Percentiles rank a stretch among this genome's conserved stretches.
Evolutionary conservation across 2,329 filamentous ascomycete genomes (phyloP).

Genomic region (Ascochyta viciae-villosae): DNA sequence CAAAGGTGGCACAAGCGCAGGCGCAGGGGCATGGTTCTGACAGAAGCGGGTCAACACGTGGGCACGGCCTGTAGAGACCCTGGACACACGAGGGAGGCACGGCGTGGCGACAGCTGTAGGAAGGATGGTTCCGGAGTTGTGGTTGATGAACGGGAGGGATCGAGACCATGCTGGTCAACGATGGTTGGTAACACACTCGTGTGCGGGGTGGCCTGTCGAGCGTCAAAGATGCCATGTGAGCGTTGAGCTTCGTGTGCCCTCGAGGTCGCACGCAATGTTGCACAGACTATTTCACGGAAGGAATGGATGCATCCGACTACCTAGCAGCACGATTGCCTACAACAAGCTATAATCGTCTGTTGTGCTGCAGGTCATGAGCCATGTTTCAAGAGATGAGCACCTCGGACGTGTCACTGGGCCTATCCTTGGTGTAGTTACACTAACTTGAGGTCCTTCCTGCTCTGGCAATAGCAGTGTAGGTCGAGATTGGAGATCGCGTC

Average conservation of each 20-base stretch:
- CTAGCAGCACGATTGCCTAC: neutral
- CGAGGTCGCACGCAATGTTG: neutral
- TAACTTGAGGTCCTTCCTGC: constrained; percentile 11
- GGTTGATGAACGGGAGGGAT: constrained; percentile 19
- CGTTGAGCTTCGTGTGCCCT: neutral
- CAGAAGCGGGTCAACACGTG: constrained; percentile 17
- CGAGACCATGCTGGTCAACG: neutral
- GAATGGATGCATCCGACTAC: neutral
- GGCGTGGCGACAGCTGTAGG: constrained; percentile 9
- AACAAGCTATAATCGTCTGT: neutral
- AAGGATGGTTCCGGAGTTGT: constrained; percentile 14
- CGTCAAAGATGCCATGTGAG: neutral
- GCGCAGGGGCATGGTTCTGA: constrained; percentile 5
- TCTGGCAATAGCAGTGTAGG: constrained; percentile 13
- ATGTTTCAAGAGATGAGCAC: constrained; percentile 6
- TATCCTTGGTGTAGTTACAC: constrained; percentile 3
- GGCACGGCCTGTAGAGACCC: constrained; percentile 11
- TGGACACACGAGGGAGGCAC: constrained; percentile 10
- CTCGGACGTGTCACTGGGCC: constrained; percentile 8
- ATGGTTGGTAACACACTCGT: constrained; percentile 7
- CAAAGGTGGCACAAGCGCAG: constrained; percentile 11
- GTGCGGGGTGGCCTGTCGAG: constrained; percentile 6
- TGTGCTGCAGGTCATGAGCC: constrained; percentile 3
- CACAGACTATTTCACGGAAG: neutral
- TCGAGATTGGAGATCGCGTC: constrained; percentile 14